Conservation (phyloP, 257 asterid species). For the Lavandula angustifolia region DNA sequence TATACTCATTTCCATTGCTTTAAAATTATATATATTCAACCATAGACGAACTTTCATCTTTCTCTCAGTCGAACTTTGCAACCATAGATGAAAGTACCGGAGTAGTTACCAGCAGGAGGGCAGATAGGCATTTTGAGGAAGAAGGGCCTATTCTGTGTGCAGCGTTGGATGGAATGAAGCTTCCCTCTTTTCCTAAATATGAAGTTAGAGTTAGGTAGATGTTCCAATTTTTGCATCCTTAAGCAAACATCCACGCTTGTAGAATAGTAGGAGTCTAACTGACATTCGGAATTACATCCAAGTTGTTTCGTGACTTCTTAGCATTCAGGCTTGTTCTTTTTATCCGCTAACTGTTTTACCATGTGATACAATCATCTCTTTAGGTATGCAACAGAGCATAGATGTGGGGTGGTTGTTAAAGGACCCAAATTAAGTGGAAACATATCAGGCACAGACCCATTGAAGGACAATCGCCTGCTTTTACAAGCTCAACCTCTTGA, state of each 20-base stretch:
- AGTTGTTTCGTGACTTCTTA: conserved; percentile 9
- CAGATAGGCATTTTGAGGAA: conserved; percentile 98
- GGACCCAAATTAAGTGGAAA: conserved; percentile 97
- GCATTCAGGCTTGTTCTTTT: not conserved
- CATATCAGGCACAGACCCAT: conserved; percentile 94
- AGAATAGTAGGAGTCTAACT: conserved; percentile 1
- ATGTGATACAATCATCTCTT: conserved; percentile 22
- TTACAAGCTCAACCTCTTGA: conserved; percentile 84
- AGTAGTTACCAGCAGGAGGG: conserved; percentile 85
- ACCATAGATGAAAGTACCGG: conserved; percentile 86
- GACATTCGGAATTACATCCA: not conserved
- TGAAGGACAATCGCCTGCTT: conserved; percentile 88
- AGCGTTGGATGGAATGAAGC: conserved; percentile 88
- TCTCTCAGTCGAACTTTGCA: conserved; percentile 85
- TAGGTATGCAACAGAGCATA: conserved; percentile 98
- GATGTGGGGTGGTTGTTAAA: conserved; percentile 98
- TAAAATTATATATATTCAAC: not conserved
- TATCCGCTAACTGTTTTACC: conserved; percentile 13
- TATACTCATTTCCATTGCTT: conserved; percentile 14
- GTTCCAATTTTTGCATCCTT: not conserved
- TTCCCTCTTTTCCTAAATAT: conserved; percentile 75
- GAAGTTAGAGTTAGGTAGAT: conserved; percentile 95
- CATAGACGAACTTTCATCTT: conserved; percentile 1
- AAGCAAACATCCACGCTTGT: not conserved
- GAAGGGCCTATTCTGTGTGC: conserved; percentile 96